A percentile compares a stretch with the other conserved stretches of the same genome.
Conservation (phyloP, 305 asterid genomes). For the Coffea humblotiana region DNA sequence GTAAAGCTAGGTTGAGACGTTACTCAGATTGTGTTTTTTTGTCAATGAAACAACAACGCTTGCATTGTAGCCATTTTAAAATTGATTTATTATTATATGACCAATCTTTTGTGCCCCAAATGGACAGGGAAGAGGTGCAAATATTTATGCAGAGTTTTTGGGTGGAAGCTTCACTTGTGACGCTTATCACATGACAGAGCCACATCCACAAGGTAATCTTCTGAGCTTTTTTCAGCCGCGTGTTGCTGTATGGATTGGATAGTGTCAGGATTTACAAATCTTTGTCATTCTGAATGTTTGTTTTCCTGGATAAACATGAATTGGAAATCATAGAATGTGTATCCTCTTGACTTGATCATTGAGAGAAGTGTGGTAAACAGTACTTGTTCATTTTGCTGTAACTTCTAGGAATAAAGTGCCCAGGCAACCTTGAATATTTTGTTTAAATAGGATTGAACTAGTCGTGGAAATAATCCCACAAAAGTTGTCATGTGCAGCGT, state of each 20-base stretch:
- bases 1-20: constrained; percentile 25
- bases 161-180: constrained; percentile 98
- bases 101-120: constrained; percentile 24
- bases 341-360: background rate
- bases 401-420: constrained; percentile 6
- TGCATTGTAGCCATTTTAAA: background rate
- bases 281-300: background rate
- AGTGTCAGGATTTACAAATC: background rate
- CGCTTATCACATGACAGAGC: constrained; percentile 95
- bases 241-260: background rate
- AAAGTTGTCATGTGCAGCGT: background rate
- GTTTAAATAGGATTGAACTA: background rate
- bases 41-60: constrained; percentile 6
- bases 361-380: background rate
- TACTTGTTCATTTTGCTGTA: background rate
- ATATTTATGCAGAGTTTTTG: constrained; percentile 84
- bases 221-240: background rate
- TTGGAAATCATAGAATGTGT: background rate
- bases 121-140: constrained; percentile 84
- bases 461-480: background rate
- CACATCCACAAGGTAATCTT: constrained; percentile 81
- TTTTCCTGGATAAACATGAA: background rate
- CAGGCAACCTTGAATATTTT: background rate
- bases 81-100: background rate
- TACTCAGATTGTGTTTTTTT: constrained; percentile 1